These are phyloP conservation scores for Silene conica DNA, from an alignment of 148 eudicot species.

Conservation along the genomic window DNA sequence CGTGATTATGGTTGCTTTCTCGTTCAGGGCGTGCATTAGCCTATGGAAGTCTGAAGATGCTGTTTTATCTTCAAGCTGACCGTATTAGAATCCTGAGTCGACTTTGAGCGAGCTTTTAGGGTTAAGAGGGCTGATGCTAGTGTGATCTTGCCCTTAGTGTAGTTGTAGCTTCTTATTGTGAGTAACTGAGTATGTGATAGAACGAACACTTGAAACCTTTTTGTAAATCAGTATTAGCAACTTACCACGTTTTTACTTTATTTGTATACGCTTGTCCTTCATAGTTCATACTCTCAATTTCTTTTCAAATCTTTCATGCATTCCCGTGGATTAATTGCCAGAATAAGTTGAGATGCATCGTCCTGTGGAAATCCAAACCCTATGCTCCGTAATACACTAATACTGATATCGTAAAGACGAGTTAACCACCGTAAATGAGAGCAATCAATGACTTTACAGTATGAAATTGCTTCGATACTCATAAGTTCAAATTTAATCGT, in stretches of 20 bases:
- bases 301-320: too few relatives aligned
- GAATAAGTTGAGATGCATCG: too few relatives aligned
- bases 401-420: too few relatives aligned
- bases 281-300: too few relatives aligned
- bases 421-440: too few relatives aligned
- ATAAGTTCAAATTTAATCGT: too few relatives aligned
- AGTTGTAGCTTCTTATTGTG: constrained; percentile 16
- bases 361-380: too few relatives aligned
- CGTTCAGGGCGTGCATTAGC: constrained; percentile 37
- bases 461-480: too few relatives aligned
- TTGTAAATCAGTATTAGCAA: constrained; percentile 19
- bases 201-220: background rate
- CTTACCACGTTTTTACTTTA: constrained; percentile 2
- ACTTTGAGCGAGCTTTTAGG: constrained; percentile 13
- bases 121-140: constrained; percentile 13
- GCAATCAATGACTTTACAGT: too few relatives aligned
- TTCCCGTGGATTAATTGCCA: too few relatives aligned
- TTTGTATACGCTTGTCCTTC: background rate
- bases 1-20: constrained; percentile 37
- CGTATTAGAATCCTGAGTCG: constrained; percentile 6
- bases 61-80: constrained; percentile 17
- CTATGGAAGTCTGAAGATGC: constrained; percentile 29
- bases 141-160: constrained; percentile 10
- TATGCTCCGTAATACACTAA: too few relatives aligned
- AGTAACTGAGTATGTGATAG: background rate